These are phyloP conservation scores for Colletotrichum cereale DNA, from an alignment of 2,329 filamentous ascomycete genomes.

Conservation along the genomic window DNA sequence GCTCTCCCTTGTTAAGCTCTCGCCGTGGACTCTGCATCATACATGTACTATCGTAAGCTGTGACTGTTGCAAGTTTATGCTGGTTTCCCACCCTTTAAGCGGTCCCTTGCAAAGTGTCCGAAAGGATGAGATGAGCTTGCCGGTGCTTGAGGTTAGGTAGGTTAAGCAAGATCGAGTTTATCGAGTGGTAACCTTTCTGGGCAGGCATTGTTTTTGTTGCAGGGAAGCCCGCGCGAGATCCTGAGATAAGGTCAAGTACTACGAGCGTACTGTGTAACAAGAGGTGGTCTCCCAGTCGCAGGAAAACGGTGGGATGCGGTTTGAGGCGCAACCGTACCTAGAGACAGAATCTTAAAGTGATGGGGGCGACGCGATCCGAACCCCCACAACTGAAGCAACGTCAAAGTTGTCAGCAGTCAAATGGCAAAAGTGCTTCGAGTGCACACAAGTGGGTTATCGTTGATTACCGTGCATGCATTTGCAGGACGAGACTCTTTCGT, in stretches of 20 bases:
- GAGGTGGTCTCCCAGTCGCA: conserved; percentile 3
- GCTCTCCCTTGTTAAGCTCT: conserved; percentile 7
- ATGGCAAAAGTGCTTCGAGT: conserved; percentile 6
- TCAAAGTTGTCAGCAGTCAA: neutral
- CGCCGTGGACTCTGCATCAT: conserved; percentile 4
- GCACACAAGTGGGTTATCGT: conserved; percentile 11
- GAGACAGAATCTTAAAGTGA: neutral
- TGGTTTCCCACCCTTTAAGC: neutral
- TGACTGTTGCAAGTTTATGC: conserved; percentile 9
- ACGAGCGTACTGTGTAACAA: conserved; percentile 4
- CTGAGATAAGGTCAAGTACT: conserved; percentile 14
- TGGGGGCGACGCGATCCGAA: neutral
- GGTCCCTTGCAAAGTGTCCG: conserved; percentile 21
- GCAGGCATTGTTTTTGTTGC: conserved; percentile 11
- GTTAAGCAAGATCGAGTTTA: conserved; percentile 13
- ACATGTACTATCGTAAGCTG: neutral
- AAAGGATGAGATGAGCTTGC: conserved; percentile 32
- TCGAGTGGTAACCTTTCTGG: conserved; percentile 16
- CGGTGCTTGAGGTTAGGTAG: conserved; percentile 27
- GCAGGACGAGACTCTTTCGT: neutral
- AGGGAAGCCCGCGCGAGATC: conserved; percentile 10
- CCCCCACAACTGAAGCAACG: neutral
- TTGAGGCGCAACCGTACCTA: neutral
- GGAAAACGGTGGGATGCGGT: conserved; percentile 16
- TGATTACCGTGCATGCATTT: conserved; percentile 9